phyloP scores from a whole-genome alignment of 805 yeast species.

The Limtongozyma cylindracea region DNA sequence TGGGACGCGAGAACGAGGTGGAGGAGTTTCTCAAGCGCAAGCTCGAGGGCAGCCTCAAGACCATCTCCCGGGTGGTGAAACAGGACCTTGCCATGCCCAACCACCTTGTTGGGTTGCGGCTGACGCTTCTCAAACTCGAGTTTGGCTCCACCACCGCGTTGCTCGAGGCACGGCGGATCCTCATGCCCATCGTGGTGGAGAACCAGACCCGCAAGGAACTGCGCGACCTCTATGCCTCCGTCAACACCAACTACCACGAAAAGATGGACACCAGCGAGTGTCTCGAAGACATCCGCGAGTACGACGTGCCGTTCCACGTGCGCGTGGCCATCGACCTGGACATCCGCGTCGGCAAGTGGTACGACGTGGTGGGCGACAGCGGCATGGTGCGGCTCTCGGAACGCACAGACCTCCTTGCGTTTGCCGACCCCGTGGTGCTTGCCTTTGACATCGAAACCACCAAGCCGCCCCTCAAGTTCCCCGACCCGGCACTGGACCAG shows the following conservation, averaged over 20 bases:
- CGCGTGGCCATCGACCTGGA: constrained; percentile 83
- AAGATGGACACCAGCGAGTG: too few species aligned
- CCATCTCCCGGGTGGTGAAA: constrained; percentile 25
- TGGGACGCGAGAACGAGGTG: constrained; percentile 41
- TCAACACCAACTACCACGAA: constrained; percentile 14
- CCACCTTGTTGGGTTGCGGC: constrained; percentile 58
- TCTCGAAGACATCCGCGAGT: constrained; percentile 69
- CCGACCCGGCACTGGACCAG: constrained; percentile 76
- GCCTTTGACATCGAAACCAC: constrained; percentile 98
- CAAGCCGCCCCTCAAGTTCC: constrained; percentile 87
- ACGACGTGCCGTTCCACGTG: constrained; percentile 92
- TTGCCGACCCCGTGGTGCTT: constrained; percentile 90
- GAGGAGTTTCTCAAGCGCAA: constrained; percentile 59
- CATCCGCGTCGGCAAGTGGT: constrained; percentile 92
- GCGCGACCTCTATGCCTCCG: constrained; percentile 39
- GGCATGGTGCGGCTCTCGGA: constrained; percentile 29
- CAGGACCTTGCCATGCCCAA: constrained; percentile 71
- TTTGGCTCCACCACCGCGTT: constrained; percentile 61
- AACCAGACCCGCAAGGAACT: constrained; percentile 38
- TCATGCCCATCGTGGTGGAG: constrained; percentile 44
- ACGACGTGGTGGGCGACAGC: constrained; percentile 41
- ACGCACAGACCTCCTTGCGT: constrained; percentile 55
- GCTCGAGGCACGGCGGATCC: constrained; percentile 40
- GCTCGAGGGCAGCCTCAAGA: constrained; percentile 36
- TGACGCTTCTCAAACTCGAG: constrained; percentile 35